Conservation (phyloP, 2,329 filamentous ascomycete species). For the Aspergillus uvarum region DNA sequence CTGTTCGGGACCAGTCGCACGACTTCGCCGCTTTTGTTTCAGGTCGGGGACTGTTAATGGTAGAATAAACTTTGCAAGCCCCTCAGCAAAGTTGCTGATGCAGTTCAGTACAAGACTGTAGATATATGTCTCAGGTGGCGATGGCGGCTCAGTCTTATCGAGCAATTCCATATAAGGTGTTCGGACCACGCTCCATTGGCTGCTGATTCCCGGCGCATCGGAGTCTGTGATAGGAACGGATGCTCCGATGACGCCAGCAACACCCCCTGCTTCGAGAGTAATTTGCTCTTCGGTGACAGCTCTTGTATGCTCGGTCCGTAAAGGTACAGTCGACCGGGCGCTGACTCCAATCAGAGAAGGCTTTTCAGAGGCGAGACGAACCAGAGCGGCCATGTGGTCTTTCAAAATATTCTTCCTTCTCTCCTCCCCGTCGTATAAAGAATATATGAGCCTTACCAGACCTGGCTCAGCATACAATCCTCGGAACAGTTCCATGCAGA, state of each 20-base stretch:
- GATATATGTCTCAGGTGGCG: slow-evolving; percentile 86
- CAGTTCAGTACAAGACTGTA: slow-evolving; percentile 88
- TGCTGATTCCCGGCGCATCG: slow-evolving; percentile 74
- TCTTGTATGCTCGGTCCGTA: slow-evolving; percentile 56
- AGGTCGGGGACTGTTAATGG: slow-evolving; percentile 82
- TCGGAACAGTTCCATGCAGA: slow-evolving; percentile 89
- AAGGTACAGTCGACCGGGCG: slow-evolving; percentile 81
- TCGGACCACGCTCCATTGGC: slow-evolving; percentile 84
- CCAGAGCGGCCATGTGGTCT: slow-evolving; percentile 81
- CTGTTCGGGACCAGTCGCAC: slow-evolving; percentile 38
- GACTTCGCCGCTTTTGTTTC: slow-evolving; percentile 51
- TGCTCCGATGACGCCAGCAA: slow-evolving; percentile 81
- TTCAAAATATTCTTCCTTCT: slow-evolving; percentile 74
- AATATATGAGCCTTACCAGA: slow-evolving; percentile 76
- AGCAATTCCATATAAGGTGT: slow-evolving; percentile 90
- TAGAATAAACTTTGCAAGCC: slow-evolving; percentile 87
- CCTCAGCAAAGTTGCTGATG: slow-evolving; percentile 86
- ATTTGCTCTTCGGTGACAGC: slow-evolving; percentile 72
- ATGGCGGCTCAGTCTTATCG: slow-evolving; percentile 83
- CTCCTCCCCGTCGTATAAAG: slow-evolving; percentile 71
- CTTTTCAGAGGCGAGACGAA: slow-evolving; percentile 89
- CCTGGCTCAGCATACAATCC: slow-evolving; percentile 79
- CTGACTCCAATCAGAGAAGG: slow-evolving; percentile 84
- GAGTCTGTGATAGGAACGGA: slow-evolving; percentile 65
- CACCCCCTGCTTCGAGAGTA: slow-evolving; percentile 83